phyloP scores from a whole-genome alignment of 1,284 basidiomycete species.

The Tylopilus orsonianus region DNA sequence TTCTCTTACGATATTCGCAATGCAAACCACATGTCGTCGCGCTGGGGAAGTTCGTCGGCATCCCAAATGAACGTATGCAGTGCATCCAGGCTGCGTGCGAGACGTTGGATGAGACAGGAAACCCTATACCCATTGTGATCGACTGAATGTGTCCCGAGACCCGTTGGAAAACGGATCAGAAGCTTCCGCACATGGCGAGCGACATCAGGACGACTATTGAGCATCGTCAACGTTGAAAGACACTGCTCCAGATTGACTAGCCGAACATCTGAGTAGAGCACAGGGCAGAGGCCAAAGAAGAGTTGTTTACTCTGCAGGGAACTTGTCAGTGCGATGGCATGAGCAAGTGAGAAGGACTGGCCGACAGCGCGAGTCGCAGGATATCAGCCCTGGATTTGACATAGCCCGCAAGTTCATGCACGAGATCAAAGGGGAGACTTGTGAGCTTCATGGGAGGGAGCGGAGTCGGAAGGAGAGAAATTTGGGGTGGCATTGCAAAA shows the following conservation, averaged over 20 bases:
- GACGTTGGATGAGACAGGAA: slow-evolving; percentile 47
- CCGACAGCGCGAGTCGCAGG: slow-evolving; percentile 56
- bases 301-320: slow-evolving; percentile 41
- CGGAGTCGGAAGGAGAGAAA: not conserved
- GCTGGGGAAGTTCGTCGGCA: slow-evolving; percentile 59
- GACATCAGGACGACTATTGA: slow-evolving; percentile 48
- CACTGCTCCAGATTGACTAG: slow-evolving; percentile 59
- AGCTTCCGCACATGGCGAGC: slow-evolving; percentile 66
- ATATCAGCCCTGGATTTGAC: slow-evolving; percentile 53
- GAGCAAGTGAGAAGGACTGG: slow-evolving; percentile 33
- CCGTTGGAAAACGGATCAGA: slow-evolving; percentile 37
- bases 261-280: slow-evolving; percentile 57
- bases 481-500: not conserved
- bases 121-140: slow-evolving; percentile 37
- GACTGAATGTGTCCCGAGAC: not conserved
- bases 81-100: slow-evolving; percentile 55
- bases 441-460: slow-evolving; percentile 21
- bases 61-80: slow-evolving; percentile 67
- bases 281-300: slow-evolving; percentile 51
- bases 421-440: slow-evolving; percentile 56
- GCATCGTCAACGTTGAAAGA: slow-evolving; percentile 60
- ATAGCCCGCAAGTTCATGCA: slow-evolving; percentile 60
- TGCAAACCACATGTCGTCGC: slow-evolving; percentile 74
- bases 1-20: slow-evolving; percentile 57
- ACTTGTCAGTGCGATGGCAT: slow-evolving; percentile 22